Evolutionary conservation across 192 early-diverging fungal species (phyloP), one percentile per base, ranked within the genome.

Genomic region (Podila verticillata): DNA sequence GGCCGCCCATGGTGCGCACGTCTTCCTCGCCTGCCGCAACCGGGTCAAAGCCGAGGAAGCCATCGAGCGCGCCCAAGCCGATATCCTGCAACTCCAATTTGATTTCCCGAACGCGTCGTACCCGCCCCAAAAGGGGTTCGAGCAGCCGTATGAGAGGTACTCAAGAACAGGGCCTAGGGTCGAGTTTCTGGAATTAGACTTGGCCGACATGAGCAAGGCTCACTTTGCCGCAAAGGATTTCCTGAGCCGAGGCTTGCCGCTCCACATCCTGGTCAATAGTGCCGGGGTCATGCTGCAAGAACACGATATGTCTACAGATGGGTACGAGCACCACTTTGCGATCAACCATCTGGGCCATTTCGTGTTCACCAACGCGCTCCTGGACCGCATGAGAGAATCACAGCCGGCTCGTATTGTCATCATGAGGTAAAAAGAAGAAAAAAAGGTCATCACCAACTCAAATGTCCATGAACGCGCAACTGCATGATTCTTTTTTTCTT

Each of bases 321-420:
- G 84, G 12, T 65, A 72, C 66, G 86, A 87, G 73, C 39, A 49
- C 19, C 86, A 87, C 47, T 87, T 87, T 66, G 86, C 63, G 5
- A 77, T 82, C 32, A 87, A 87, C 65, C 85, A 87, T 65, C 48
- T 87, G 12, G 86, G 86, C 30, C 86, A 87, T 44, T 85, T 86
- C 51, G 71, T 86, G 19, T 73, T 87, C 32, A 83, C 75, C 7
- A 82, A 71, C 5, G 48, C 61, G 15, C 39, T 82, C 4, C 54
- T 79, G 32, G 32, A 59, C n/a, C 30, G 59, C 2, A 44, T 75
- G 29, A 29, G 49, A 4, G 61, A 68, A 29, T 63, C 73, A 4
- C 20, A 35, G 13, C 63, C 81, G 5, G 48, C 62, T 2, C 66
- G 73, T n/a, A 63, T 75, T 19, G 79, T 80, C 6, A 20, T 71